These are phyloP conservation scores for Neopestalotiopsis clavispora DNA, from an alignment of 2,329 filamentous ascomycete species.

Conservation along the genomic window DNA sequence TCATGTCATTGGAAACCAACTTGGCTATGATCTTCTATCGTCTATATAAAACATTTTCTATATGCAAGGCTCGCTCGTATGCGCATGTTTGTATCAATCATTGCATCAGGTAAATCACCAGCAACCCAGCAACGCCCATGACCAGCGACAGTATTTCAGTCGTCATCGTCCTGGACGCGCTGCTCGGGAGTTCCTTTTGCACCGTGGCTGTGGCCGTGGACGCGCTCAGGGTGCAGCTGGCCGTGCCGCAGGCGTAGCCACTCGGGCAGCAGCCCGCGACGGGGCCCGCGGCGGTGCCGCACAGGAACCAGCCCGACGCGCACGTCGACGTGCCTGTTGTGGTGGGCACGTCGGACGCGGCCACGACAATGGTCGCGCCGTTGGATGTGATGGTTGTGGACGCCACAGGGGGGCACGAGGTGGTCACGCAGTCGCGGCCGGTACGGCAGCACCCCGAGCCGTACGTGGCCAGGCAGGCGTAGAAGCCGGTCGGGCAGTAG, in stretches of 20 bases:
- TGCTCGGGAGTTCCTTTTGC: constrained; percentile 54
- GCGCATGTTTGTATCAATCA: not conserved
- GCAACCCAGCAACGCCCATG: not conserved
- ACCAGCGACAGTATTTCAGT: not conserved
- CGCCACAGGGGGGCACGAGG: constrained; percentile 70
- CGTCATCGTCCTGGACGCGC: constrained; percentile 2
- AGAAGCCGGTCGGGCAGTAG: constrained; percentile 87
- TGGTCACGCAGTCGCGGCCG: constrained; percentile 81
- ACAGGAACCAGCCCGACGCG: constrained; percentile 81
- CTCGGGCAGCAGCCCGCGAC: constrained; percentile 84
- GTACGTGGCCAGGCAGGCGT: constrained; percentile 84
- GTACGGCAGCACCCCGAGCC: constrained; percentile 87
- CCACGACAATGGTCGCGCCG: constrained; percentile 74
- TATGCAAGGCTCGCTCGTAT: not conserved
- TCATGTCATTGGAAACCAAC: no score
- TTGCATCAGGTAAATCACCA: not conserved
- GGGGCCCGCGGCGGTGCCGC: constrained; percentile 57
- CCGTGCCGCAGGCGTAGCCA: constrained; percentile 74
- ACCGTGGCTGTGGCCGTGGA: constrained; percentile 61
- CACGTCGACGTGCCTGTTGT: constrained; percentile 55
- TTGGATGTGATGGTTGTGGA: constrained; percentile 70
- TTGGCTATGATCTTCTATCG: no score
- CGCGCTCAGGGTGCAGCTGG: constrained; percentile 68
- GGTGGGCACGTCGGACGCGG: constrained; percentile 51
- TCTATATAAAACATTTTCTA: not conserved